Percentiles rank a stretch among this genome's conserved stretches.
phyloP scores from a whole-genome alignment of 2,329 filamentous ascomycete species.

The Neoscytalidium dimidiatum region DNA sequence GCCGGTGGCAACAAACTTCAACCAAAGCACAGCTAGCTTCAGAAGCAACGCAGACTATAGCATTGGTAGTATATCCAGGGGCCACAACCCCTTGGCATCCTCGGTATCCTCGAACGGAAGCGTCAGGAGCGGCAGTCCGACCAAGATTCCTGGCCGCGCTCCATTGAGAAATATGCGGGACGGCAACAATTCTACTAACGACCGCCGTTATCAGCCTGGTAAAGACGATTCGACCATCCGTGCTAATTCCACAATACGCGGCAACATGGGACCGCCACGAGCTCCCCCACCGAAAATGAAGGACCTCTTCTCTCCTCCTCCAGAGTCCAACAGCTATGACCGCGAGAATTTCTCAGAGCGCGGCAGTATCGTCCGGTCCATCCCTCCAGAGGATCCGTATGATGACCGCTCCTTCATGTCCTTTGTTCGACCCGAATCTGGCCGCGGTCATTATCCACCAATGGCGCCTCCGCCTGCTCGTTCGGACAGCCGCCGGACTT shows the following conservation, averaged over 20 bases:
- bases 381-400: conserved; percentile 80
- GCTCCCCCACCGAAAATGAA: conserved; percentile 87
- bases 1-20: conserved; percentile 38
- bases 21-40: conserved; percentile 23
- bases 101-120: conserved; percentile 32
- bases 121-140: conserved; percentile 53
- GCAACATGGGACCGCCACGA: conserved; percentile 45
- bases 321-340: conserved; percentile 28
- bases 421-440: conserved; percentile 12
- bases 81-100: conserved; percentile 36
- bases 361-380: conserved; percentile 60
- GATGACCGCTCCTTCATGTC: conserved; percentile 57
- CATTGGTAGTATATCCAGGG: conserved; percentile 28
- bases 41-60: conserved; percentile 18
- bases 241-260: conserved; percentile 27
- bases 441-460: conserved; percentile 21
- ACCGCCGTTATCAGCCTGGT: conserved; percentile 53
- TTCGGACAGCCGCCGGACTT: conserved; percentile 63
- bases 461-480: conserved; percentile 22
- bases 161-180: conserved; percentile 70
- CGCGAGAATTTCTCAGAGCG: conserved; percentile 35
- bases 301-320: conserved; percentile 66
- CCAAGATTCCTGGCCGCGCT: conserved; percentile 69
- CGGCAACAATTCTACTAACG: conserved; percentile 74
- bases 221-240: conserved; percentile 33